Conservation (phyloP, 148 eudicot species). For the Vaccinium darrowii region DNA sequence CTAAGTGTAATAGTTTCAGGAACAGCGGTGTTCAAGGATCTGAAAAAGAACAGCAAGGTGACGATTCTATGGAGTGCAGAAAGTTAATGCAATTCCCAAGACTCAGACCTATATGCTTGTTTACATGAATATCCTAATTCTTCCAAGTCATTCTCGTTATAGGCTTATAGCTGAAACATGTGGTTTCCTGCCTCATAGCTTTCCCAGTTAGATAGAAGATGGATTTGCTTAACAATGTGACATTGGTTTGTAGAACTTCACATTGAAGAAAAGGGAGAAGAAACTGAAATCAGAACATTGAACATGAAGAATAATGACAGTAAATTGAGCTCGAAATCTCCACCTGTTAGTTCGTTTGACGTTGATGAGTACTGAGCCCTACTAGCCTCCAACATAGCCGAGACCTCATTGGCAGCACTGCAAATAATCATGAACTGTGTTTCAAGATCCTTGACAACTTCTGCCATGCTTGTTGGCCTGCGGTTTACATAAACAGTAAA, state of each 20-base stretch:
- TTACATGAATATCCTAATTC: neutral
- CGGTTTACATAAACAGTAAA: slow-evolving; percentile 82
- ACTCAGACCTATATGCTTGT: neutral
- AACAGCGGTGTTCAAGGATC: slow-evolving; percentile 1
- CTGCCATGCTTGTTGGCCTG: slow-evolving; percentile 94
- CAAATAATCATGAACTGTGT: slow-evolving; percentile 69
- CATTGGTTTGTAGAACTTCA: neutral
- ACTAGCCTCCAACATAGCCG: slow-evolving; percentile 69
- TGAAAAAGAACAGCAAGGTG: neutral
- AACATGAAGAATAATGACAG: neutral
- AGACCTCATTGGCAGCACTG: slow-evolving; percentile 61
- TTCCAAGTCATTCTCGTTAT: neutral
- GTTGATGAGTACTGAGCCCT: slow-evolving; percentile 65
- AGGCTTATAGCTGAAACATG: neutral
- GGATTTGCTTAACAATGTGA: neutral
- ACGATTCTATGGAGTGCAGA: slow-evolving; percentile 9
- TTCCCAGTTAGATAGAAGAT: neutral
- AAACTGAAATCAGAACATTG: neutral
- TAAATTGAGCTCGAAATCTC: neutral
- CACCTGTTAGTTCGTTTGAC: slow-evolving; percentile 69
- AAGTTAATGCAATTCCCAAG: neutral
- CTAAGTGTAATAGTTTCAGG: slow-evolving; percentile 4
- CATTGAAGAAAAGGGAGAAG: neutral
- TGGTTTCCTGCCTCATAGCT: neutral
- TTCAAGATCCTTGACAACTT: slow-evolving; percentile 90